Evolutionary conservation across 805 yeast species (phyloP).

Genomic region (Candida endomychidarum): DNA sequence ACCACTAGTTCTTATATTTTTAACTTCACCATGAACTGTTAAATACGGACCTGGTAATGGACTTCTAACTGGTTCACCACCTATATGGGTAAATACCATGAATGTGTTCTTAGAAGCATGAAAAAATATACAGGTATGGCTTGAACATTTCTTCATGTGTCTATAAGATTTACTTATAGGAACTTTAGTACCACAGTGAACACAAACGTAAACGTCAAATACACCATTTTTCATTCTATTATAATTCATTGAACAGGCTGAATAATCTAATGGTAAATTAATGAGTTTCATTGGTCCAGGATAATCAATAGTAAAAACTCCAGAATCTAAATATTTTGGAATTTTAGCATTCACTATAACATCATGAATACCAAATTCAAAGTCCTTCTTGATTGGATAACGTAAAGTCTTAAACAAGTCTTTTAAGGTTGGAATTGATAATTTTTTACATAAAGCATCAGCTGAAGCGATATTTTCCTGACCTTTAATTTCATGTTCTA

Average conservation of each 20-base stretch:
- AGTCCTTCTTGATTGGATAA: slow-evolving; percentile 2
- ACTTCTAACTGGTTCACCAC: slow-evolving; percentile 25
- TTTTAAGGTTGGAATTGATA: slow-evolving; percentile 25
- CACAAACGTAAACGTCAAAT: slow-evolving; percentile 30
- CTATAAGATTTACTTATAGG: slow-evolving; percentile 19
- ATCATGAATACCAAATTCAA: slow-evolving; percentile 25
- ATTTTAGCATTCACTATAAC: slow-evolving; percentile 25
- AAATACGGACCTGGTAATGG: slow-evolving; percentile 65
- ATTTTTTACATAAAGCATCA: slow-evolving; percentile 23
- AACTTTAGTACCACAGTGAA: slow-evolving; percentile 32
- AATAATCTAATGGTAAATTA: slow-evolving; percentile 48
- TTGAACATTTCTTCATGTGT: slow-evolving; percentile 27
- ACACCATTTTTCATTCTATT: slow-evolving; percentile 16
- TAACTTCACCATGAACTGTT: slow-evolving; percentile 74
- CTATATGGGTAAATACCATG: slow-evolving; percentile 25
- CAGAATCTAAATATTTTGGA: slow-evolving; percentile 23
- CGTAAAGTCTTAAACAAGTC: slow-evolving; percentile 14
- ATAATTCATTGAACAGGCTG: slow-evolving; percentile 25
- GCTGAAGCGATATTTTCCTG: slow-evolving; percentile 21
- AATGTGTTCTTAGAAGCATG: slow-evolving; percentile 26
- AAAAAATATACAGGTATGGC: slow-evolving; percentile 27
- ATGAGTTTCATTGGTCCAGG: slow-evolving; percentile 57
- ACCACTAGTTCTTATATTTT: slow-evolving; percentile 51
- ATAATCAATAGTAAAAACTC: slow-evolving; percentile 39
- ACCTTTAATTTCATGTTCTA: slow-evolving; percentile 18